Evolutionary conservation across 2,329 filamentous ascomycete genomes (phyloP), one percentile per base, ranked within the genome.

Genomic region (Claviceps monticola): DNA sequence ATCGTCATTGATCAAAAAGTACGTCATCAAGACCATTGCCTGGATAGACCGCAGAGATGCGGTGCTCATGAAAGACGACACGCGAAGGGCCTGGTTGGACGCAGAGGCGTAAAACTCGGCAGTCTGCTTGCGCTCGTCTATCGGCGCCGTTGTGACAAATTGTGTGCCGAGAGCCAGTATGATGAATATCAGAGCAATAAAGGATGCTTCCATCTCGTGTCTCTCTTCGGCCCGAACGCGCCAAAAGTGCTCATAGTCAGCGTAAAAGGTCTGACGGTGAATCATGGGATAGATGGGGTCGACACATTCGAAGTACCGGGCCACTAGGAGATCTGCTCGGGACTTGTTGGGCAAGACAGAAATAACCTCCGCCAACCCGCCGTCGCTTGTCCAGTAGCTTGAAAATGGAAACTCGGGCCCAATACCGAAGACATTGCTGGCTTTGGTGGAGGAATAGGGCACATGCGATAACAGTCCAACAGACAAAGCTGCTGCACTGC

Each of bases 1-100:
- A 59, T 89, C 89, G 64, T 91, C 86, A 60, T 91, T 91, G 70
- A 90, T 89, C 38, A 91, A 72, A 59, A 91, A 91, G 62, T 90
- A 90, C 0, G 82, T 82, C 54, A 89, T 81, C 52, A 91, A 68
- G 0, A 89, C 82, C 85, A 90, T 90, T 45, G 86, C 80, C 64
- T 88, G 84, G 36, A 90, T 80, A 1, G 84, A 86, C 23, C 80
- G 73, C 48, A 88, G 73, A 0, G 83, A 86, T 2, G 85, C 83
- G 45, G 80, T 80, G 64, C 85, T 89, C 3, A 90, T 74, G 59
- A 89, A 91, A 0, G 84, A 88, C 52, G 80, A 84, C 61, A 89
- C 78, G 2, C 86, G 77, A 44, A 91, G 67, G 0, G 86, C 82
- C 66, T 90, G 86, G 59, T 90, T 87, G 46, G 84, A 82, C 5